Evolutionary conservation across 805 yeast species (phyloP).

Genomic region (Candida awuae): DNA sequence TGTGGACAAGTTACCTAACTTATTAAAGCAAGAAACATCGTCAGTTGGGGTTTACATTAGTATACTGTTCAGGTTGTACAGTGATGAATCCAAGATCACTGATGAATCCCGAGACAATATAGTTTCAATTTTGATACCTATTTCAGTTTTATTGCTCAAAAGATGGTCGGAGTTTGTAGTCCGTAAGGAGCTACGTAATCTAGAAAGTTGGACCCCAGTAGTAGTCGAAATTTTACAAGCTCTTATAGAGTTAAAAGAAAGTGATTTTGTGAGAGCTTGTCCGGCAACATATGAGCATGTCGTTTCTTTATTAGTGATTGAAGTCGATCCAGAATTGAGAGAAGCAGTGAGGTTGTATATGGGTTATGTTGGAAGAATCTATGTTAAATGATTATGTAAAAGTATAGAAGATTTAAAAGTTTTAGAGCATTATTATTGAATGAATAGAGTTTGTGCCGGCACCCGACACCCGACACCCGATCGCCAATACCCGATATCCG

Average conservation of each 20-base stretch:
- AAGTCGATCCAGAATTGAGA: conserved; percentile 52
- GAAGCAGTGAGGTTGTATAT: too few species aligned
- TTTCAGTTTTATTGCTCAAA: conserved; percentile 63
- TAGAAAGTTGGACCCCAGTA: conserved; percentile 86
- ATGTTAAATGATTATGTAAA: too few species aligned
- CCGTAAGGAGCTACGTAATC: conserved; percentile 68
- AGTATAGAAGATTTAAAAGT: too few species aligned
- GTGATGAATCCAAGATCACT: conserved; percentile 48
- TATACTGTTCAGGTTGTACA: conserved; percentile 70
- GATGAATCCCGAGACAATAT: conserved; percentile 41
- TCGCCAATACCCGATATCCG: too few species aligned
- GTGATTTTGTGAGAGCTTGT: conserved; percentile 54
- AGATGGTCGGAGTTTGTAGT: conserved; percentile 70
- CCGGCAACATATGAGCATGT: conserved; percentile 55
- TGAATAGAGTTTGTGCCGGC: too few species aligned
- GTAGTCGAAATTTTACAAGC: conserved; percentile 84
- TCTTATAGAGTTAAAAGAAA: conserved; percentile 64
- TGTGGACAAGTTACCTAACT: conserved; percentile 85
- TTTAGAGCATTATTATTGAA: too few species aligned
- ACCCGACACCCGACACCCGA: too few species aligned
- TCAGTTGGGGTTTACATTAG: conserved; percentile 82
- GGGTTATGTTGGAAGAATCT: conserved; percentile 53
- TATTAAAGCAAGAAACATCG: conserved; percentile 84
- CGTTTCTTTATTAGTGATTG: conserved; percentile 45
- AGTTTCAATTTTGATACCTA: conserved; percentile 50